A percentile compares a stretch with the other conserved stretches of the same genome.
Evolutionary conservation across 495 filamentous ascomycete genomes (phyloP).

Genomic region (Parathielavia hyrcaniae): DNA sequence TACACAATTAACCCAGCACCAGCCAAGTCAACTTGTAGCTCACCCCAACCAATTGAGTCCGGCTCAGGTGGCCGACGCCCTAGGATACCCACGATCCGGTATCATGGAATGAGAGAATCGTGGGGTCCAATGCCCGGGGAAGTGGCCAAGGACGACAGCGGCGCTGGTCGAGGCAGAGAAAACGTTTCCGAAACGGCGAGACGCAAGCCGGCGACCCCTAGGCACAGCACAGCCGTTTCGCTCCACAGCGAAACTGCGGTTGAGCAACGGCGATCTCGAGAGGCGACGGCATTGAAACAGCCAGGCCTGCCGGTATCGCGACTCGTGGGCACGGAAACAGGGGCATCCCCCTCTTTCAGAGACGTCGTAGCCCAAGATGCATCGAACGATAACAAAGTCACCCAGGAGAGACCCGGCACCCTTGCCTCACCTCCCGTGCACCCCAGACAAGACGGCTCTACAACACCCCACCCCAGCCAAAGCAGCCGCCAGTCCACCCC

Average conservation of each 20-base stretch:
- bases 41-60: not conserved
- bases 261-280: not conserved
- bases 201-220: too few relatives aligned
- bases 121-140: not conserved
- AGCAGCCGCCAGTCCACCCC: not conserved
- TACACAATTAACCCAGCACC: conserved; percentile 28
- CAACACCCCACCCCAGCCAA: not conserved
- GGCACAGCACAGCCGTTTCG: not conserved
- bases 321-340: not conserved
- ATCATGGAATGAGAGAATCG: not conserved
- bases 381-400: not conserved
- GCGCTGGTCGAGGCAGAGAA: too few relatives aligned
- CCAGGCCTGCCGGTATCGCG: not conserved
- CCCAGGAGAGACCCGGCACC: too few relatives aligned
- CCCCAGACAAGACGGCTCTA: not conserved
- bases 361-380: not conserved
- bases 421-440: not conserved
- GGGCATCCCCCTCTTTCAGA: not conserved
- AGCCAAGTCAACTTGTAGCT: conserved; percentile 6
- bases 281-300: not conserved
- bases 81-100: not conserved
- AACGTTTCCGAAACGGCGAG: too few relatives aligned
- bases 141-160: not conserved
- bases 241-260: not conserved
- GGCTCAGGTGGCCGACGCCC: not conserved